phyloP scores from a whole-genome alignment of 306 rosid species.

The Trifolium fragiferum region DNA sequence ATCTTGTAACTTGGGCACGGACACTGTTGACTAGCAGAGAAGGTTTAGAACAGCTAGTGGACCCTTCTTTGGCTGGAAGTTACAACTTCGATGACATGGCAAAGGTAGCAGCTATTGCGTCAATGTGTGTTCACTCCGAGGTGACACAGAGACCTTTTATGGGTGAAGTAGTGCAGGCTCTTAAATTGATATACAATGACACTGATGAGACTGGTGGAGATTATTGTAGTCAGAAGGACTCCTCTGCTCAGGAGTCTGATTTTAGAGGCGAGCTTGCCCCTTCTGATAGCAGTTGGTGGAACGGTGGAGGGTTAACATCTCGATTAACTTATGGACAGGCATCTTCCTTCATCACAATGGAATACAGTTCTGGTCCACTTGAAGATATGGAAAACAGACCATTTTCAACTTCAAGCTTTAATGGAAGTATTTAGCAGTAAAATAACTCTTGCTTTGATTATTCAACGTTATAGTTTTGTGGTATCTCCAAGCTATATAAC shows the following conservation, averaged over 20 bases:
- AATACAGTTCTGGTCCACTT: slow-evolving; percentile 92
- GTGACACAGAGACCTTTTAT: slow-evolving; percentile 93
- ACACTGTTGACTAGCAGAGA: slow-evolving; percentile 78
- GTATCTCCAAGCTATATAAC: too few species aligned
- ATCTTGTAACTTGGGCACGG: slow-evolving; percentile 93
- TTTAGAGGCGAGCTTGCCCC: slow-evolving; percentile 76
- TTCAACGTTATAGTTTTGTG: too few species aligned
- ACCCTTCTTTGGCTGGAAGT: slow-evolving; percentile 77
- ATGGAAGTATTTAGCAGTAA: too few species aligned
- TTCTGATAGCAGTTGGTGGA: slow-evolving; percentile 97
- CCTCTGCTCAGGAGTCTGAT: slow-evolving; percentile 86
- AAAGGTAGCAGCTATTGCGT: slow-evolving; percentile 94
- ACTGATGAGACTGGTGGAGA: slow-evolving; percentile 82
- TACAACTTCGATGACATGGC: slow-evolving; percentile 93
- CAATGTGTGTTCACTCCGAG: slow-evolving; percentile 93
- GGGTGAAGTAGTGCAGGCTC: slow-evolving; percentile 99
- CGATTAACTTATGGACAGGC: slow-evolving; percentile 79
- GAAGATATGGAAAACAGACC: slow-evolving; percentile 88
- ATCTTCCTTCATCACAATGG: slow-evolving; percentile 91
- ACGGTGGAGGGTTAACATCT: slow-evolving; percentile 83
- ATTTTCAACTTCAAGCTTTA: slow-evolving; percentile 79
- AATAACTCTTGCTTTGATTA: too few species aligned
- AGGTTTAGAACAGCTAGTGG: slow-evolving; percentile 91
- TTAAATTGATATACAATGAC: slow-evolving; percentile 88
- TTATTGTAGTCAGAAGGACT: slow-evolving; percentile 78